Conservation (phyloP, 257 asterid genomes). For the Marsdenia floribunda region DNA sequence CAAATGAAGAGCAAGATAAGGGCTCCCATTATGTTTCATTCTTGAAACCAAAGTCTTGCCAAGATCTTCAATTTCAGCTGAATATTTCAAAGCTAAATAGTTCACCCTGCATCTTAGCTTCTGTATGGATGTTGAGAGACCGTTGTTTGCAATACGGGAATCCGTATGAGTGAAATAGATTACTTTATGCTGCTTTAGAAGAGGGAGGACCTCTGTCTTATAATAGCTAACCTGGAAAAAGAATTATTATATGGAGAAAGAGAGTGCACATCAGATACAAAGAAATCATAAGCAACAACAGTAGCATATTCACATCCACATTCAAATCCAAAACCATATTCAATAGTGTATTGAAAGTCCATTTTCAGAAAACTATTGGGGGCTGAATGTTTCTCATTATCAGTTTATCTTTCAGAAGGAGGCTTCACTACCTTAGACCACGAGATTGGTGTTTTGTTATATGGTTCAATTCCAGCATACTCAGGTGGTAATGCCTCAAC, state of each 20-base stretch:
- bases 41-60: slow-evolving; percentile 73
- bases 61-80: slow-evolving; percentile 66
- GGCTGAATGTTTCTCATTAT: neutral
- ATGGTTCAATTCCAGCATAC: slow-evolving; percentile 74
- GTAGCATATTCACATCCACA: neutral
- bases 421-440: slow-evolving; percentile 79
- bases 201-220: slow-evolving; percentile 73
- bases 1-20: slow-evolving; percentile 90
- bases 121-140: slow-evolving; percentile 65
- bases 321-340: neutral
- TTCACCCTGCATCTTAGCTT: slow-evolving; percentile 91
- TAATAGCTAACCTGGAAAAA: slow-evolving; percentile 70
- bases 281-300: slow-evolving; percentile 11
- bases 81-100: slow-evolving; percentile 75
- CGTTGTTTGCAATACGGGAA: slow-evolving; percentile 96
- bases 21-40: slow-evolving; percentile 57
- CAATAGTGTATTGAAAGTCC: neutral
- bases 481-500: slow-evolving; percentile 76
- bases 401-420: slow-evolving; percentile 5
- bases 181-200: slow-evolving; percentile 88
- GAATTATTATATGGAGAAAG: slow-evolving; percentile 1
- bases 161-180: slow-evolving; percentile 87
- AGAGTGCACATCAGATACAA: neutral
- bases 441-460: slow-evolving; percentile 83
- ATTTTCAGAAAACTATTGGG: neutral